Base-by-base conservation (phyloP, 305 asterid species). In the Plantago coronopus region DNA sequence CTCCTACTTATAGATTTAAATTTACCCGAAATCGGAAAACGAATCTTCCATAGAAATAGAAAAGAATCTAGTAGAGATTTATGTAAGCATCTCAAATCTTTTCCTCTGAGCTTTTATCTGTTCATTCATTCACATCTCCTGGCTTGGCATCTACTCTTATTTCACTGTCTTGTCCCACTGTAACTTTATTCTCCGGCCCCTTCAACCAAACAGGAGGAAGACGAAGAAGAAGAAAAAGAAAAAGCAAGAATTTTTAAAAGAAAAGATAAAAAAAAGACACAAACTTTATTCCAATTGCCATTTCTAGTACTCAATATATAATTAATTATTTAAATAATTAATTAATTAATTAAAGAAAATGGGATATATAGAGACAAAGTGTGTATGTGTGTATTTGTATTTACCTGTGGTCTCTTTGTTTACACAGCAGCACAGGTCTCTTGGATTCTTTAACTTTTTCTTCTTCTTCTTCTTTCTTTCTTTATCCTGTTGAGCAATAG, bases 241-340 rank as follows among this genome's bases (percentile, higher is more conserved):
- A 53, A 23, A 51, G 38, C 9, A 50, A 48, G n/a, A 45, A 17
- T 45, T 51, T 14, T 17, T 9, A 51, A 53, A 53, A 53, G 16
- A 48, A 16, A 21, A 51, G 38, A 17, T 25, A 44, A 50, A 29
- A 27, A 2, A 47, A 63, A 62, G 25, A 56, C 49, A 37, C 67
- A 43, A 31, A 21, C 55, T 68, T 71, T 71, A 67, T 71, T 75
- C 76, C 66, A 51, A 18, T 31, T 51, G 3, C 57, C 57, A 51
- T 14, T 53, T 25, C 19, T 16, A 25, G 42, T 53, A 23, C 42
- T 34, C 13, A 29, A 29, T 29, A 29, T 25, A 25, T 29, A 29
- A n/a, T n/a, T n/a, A n/a, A n/a, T n/a, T n/a, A n/a, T n/a, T n/a
- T n/a, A n/a, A n/a, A n/a, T n/a, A n/a, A n/a, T n/a, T n/a, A n/a